Conservation (phyloP, 805 yeast species). For the Starmerella stellata region DNA sequence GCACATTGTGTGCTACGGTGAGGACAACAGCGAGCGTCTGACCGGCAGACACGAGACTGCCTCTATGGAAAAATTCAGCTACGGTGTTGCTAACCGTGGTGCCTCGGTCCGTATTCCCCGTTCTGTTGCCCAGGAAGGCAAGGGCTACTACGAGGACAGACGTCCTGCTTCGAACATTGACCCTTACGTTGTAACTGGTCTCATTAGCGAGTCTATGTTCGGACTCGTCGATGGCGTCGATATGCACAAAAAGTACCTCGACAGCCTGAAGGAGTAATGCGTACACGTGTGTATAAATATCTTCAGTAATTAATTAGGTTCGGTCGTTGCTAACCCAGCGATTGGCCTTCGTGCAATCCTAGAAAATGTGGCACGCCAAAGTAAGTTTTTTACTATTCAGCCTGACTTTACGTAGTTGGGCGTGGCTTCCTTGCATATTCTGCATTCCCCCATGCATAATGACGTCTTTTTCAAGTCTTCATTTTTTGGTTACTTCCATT, state of each 20-base stretch:
- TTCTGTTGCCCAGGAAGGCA: constrained; percentile 94
- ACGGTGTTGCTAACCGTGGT: constrained; percentile 99
- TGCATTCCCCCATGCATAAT: too few relatives aligned
- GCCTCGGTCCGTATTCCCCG: constrained; percentile 98
- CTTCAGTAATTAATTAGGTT: too few relatives aligned
- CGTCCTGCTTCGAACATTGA: constrained; percentile 99
- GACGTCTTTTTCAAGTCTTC: too few relatives aligned
- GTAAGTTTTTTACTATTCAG: too few relatives aligned
- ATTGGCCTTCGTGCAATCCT: too few relatives aligned
- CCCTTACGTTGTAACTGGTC: constrained; percentile 97
- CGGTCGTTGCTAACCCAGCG: too few relatives aligned
- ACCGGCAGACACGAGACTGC: constrained; percentile 99
- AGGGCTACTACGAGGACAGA: constrained; percentile 97
- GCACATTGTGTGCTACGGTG: constrained; percentile 87
- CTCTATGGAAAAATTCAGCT: constrained; percentile 70
- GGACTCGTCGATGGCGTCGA: constrained; percentile 91
- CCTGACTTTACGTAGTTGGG: too few relatives aligned
- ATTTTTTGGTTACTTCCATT: too few relatives aligned
- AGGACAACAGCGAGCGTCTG: constrained; percentile 86
- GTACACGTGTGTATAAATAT: too few relatives aligned
- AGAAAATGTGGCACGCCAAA: too few relatives aligned
- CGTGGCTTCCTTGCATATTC: too few relatives aligned
- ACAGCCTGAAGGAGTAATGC: constrained; percentile 6
- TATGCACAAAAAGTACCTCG: constrained; percentile 30
- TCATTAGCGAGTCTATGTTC: constrained; percentile 89